A percentile compares a stretch with the other conserved stretches of the same genome.
phyloP scores from a whole-genome alignment of 768 basidiomycete species.

The Russula sp. region DNA sequence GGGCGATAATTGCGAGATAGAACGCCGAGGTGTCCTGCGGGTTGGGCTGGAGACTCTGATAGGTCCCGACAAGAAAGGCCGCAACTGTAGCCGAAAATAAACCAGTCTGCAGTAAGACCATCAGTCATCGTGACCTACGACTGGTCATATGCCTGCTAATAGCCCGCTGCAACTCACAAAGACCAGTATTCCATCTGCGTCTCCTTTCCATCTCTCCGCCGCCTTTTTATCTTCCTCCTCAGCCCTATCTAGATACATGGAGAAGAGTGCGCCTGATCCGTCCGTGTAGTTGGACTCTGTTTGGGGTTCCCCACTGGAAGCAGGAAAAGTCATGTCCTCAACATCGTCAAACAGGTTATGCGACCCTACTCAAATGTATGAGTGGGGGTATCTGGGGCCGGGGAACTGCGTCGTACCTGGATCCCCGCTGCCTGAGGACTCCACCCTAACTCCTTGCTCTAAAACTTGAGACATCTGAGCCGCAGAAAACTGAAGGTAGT shows the following conservation, averaged over 20 bases:
- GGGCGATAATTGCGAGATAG: conserved; percentile 15
- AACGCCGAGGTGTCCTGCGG: conserved; percentile 7
- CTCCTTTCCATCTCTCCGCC: conserved; percentile 18
- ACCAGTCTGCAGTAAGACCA: conserved; percentile 5
- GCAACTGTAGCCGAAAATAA: conserved; percentile 21
- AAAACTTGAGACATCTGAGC: neutral
- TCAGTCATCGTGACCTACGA: neutral
- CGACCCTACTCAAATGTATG: neutral
- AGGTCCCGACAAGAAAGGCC: conserved; percentile 8
- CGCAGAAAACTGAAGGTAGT: neutral
- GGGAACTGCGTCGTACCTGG: neutral
- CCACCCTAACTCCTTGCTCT: neutral
- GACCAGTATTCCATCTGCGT: conserved; percentile 19
- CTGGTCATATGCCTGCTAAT: conserved; percentile 29
- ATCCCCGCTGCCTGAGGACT: neutral
- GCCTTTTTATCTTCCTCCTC: conserved; percentile 16
- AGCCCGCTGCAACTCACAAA: conserved; percentile 35
- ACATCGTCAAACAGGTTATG: conserved; percentile 3
- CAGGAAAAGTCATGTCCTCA: neutral
- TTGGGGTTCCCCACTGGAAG: conserved; percentile 4
- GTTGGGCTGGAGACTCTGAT: conserved; percentile 13
- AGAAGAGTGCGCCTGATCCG: conserved; percentile 16
- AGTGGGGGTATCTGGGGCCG: neutral
- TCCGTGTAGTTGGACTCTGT: conserved; percentile 11
- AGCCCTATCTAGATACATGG: conserved; percentile 16